Evolutionary conservation across 2,329 filamentous ascomycete species (phyloP).

Genomic region (Chalaropsis thielavioides): DNA sequence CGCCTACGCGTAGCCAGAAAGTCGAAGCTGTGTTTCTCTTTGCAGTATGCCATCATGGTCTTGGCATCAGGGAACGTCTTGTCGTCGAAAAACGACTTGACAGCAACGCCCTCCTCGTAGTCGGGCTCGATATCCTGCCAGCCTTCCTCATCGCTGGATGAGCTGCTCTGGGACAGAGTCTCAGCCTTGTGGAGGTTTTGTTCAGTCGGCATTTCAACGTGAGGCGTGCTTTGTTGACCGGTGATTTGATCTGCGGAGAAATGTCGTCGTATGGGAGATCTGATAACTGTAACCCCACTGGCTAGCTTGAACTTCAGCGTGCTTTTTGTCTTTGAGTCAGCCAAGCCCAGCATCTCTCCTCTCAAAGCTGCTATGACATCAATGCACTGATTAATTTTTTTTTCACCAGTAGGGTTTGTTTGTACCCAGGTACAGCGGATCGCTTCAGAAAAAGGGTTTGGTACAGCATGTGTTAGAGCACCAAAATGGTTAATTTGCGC

Average conservation of each 20-base stretch:
- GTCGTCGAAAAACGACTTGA: conserved; percentile 55
- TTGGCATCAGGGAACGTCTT: conserved; percentile 48
- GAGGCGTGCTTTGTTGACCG: background rate
- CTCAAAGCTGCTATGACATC: background rate
- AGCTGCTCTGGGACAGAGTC: conserved; percentile 14
- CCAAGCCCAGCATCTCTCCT: background rate
- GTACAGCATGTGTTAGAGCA: background rate
- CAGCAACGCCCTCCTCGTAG: conserved; percentile 42
- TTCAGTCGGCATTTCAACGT: conserved; percentile 9
- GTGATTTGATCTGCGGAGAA: background rate
- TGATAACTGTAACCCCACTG: background rate
- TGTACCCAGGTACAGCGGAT: background rate
- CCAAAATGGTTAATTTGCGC: background rate
- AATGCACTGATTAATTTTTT: background rate
- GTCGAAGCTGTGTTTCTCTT: conserved; percentile 51
- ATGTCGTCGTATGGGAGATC: background rate
- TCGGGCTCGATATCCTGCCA: conserved; percentile 47
- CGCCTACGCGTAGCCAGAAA: conserved; percentile 44
- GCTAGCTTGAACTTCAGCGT: background rate
- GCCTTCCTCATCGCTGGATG: conserved; percentile 31
- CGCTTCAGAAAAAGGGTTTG: background rate
- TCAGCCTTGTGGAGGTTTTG: conserved; percentile 10
- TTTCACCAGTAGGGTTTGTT: background rate
- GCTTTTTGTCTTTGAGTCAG: background rate
- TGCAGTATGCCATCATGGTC: conserved; percentile 55